Evolutionary conservation across 495 filamentous ascomycete species (phyloP).

Genomic region (Hyaloscypha bicolor): DNA sequence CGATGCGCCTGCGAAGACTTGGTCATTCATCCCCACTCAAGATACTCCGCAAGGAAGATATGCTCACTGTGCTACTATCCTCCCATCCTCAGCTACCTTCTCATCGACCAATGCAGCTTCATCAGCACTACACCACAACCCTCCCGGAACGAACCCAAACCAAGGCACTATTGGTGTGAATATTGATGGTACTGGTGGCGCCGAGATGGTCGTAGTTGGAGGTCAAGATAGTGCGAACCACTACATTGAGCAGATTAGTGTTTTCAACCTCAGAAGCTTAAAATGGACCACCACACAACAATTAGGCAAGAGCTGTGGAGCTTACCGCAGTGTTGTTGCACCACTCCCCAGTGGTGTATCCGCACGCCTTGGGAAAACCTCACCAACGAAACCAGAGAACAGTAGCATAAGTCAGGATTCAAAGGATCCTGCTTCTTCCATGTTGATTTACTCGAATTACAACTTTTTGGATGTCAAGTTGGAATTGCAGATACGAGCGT

Average conservation of each 20-base stretch:
- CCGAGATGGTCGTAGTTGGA: conserved; percentile 96
- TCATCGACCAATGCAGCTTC: conserved; percentile 79
- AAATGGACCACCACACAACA: conserved; percentile 90
- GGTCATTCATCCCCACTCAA: conserved; percentile 76
- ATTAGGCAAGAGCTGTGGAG: conserved; percentile 88
- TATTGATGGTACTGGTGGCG: conserved; percentile 87
- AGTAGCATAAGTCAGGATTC: conserved; percentile 47
- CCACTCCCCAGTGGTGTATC: conserved; percentile 68
- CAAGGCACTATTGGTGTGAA: conserved; percentile 83
- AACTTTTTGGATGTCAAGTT: conserved; percentile 97
- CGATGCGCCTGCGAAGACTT: conserved; percentile 81
- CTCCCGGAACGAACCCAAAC: conserved; percentile 74
- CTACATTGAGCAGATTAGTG: conserved; percentile 97
- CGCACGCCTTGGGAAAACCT: conserved; percentile 66
- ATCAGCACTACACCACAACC: conserved; percentile 87
- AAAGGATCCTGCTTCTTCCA: conserved; percentile 70
- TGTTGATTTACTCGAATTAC: conserved; percentile 99
- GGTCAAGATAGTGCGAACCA: conserved; percentile 97
- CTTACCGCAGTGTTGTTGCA: conserved; percentile 92
- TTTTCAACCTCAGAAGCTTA: conserved; percentile 94
- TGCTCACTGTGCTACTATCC: conserved; percentile 92
- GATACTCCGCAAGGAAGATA: conserved; percentile 93
- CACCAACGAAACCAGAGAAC: conserved; percentile 28
- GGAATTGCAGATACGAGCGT: conserved; percentile 83
- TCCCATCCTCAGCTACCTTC: conserved; percentile 85